Conservation (phyloP, 345 rosid genomes). For the Lumnitzera littorea region DNA sequence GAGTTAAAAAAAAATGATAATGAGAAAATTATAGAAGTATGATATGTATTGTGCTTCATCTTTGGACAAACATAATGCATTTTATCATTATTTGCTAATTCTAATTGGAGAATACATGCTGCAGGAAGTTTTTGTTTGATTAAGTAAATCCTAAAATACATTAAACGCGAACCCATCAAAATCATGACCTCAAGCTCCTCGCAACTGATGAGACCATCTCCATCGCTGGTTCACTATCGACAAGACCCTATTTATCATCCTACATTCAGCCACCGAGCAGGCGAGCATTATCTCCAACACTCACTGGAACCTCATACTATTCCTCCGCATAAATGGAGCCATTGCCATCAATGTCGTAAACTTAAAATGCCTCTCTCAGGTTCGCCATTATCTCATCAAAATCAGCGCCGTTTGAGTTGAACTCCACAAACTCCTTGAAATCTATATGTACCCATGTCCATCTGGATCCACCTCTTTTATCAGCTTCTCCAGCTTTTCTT, state of each 20-base stretch:
- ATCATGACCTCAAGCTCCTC: conserved; percentile 95
- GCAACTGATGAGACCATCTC: conserved; percentile 72
- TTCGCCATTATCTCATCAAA: conserved; percentile 52
- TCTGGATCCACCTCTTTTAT: conserved; percentile 10
- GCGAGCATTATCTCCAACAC: conserved; percentile 64
- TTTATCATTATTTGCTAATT: too few relatives aligned
- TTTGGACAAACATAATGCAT: too few relatives aligned
- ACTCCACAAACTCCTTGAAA: conserved; percentile 4
- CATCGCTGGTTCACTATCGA: conserved; percentile 40
- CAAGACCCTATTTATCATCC: conserved; percentile 66
- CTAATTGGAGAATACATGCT: too few relatives aligned
- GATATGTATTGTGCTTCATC: too few relatives aligned
- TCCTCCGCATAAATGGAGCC: conserved; percentile 87
- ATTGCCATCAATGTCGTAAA: conserved; percentile 72
- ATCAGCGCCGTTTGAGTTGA: conserved; percentile 45
- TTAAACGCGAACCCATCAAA: conserved; percentile 43
- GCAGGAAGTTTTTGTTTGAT: too few relatives aligned
- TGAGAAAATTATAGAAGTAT: too few relatives aligned
- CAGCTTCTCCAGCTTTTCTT: conserved; percentile 11
- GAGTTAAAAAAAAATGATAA: too few relatives aligned
- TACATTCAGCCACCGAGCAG: conserved; percentile 44
- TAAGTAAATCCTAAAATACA: too few relatives aligned
- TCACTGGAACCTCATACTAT: conserved; percentile 48
- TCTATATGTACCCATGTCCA: conserved; percentile 5
- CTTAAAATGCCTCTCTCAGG: conserved; percentile 72